phyloP scores from a whole-genome alignment of 148 eudicot species.

The Fallopia convolvulus region DNA sequence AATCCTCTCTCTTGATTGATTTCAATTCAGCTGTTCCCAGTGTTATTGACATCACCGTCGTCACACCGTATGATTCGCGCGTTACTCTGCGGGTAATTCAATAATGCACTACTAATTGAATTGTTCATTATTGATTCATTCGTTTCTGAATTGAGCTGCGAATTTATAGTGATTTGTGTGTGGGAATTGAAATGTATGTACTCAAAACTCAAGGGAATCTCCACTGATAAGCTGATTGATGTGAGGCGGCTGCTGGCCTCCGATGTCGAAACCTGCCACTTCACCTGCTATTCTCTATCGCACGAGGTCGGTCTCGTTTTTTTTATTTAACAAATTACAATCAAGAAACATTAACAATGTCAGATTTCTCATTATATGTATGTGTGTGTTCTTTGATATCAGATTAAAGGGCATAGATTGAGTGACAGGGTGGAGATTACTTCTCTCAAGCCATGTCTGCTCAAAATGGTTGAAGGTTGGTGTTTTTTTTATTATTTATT shows the following conservation, averaged over 20 bases:
- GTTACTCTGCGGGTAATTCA: slow-evolving; percentile 65
- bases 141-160: neutral
- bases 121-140: too few species aligned
- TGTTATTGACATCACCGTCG: slow-evolving; percentile 73
- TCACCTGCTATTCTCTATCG: slow-evolving; percentile 77
- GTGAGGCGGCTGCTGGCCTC: slow-evolving; percentile 72
- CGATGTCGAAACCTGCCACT: slow-evolving; percentile 84
- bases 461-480: slow-evolving; percentile 98
- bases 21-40: slow-evolving; percentile 56
- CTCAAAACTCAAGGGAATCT: slow-evolving; percentile 50
- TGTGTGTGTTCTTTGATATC: neutral
- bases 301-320: slow-evolving; percentile 48
- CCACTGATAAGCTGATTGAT: slow-evolving; percentile 86
- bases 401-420: slow-evolving; percentile 76
- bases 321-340: neutral
- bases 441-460: slow-evolving; percentile 67
- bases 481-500: neutral
- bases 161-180: neutral
- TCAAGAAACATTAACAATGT: neutral
- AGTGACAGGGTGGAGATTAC: slow-evolving; percentile 68
- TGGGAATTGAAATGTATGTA: too few species aligned
- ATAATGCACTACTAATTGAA: too few species aligned
- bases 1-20: neutral
- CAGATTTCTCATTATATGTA: neutral
- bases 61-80: slow-evolving; percentile 80